Percentiles rank a stretch among this genome's conserved stretches.
phyloP scores from a whole-genome alignment of 306 rosid genomes.

The Vicia faba region DNA sequence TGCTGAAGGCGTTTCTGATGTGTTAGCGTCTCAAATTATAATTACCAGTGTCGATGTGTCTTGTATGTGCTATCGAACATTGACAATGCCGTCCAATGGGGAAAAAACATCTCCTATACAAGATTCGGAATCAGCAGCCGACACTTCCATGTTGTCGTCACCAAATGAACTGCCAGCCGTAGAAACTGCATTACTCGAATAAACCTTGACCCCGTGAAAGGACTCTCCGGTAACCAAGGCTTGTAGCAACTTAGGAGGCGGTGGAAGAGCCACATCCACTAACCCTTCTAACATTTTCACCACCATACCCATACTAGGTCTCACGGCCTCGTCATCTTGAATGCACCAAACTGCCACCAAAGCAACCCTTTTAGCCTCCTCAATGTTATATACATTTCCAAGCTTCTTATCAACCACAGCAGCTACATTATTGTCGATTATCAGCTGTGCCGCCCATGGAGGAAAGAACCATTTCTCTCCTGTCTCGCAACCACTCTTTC shows the following conservation, averaged over 20 bases:
- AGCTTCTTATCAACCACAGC: slow-evolving; percentile 67
- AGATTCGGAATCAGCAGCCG: slow-evolving; percentile 58
- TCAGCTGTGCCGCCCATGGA: slow-evolving; percentile 78
- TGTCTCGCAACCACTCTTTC: slow-evolving; percentile 38
- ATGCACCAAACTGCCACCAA: slow-evolving; percentile 92
- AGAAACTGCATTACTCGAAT: slow-evolving; percentile 45
- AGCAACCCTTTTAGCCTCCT: slow-evolving; percentile 63
- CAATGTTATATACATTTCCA: slow-evolving; percentile 47
- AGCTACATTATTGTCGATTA: slow-evolving; percentile 57
- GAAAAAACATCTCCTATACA: slow-evolving; percentile 51
- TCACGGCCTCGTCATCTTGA: slow-evolving; percentile 71
- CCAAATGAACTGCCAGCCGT: slow-evolving; percentile 46
- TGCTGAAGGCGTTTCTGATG: neutral
- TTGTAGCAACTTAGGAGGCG: slow-evolving; percentile 72
- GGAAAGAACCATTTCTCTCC: slow-evolving; percentile 86
- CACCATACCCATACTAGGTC: slow-evolving; percentile 81
- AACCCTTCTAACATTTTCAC: slow-evolving; percentile 86
- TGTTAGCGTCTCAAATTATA: neutral
- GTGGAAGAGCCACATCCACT: slow-evolving; percentile 66
- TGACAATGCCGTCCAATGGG: slow-evolving; percentile 46
- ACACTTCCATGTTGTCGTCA: slow-evolving; percentile 45
- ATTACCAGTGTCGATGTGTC: neutral
- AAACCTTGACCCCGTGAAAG: slow-evolving; percentile 56
- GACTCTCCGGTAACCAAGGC: slow-evolving; percentile 82
- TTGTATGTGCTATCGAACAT: slow-evolving; percentile 30